Evolutionary conservation across 371 early-diverging fungal species (phyloP).

Genomic region (Mucor racemosus): DNA sequence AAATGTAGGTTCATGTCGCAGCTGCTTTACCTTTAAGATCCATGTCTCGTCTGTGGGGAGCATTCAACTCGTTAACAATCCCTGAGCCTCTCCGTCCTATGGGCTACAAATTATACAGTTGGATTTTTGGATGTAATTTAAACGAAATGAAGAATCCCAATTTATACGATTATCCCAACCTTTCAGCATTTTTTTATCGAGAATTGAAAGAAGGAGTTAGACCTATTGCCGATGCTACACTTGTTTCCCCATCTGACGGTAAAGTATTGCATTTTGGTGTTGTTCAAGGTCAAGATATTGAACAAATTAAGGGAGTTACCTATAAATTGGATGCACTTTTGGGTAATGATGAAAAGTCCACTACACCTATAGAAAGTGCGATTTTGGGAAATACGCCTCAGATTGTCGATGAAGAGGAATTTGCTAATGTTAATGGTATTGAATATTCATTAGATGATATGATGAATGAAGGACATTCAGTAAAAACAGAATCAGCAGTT

Average conservation of each 20-base stretch:
- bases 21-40: constrained; percentile 86
- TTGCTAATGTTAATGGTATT: constrained; percentile 91
- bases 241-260: constrained; percentile 93
- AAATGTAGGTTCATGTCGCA: constrained; percentile 76
- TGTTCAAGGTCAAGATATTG: constrained; percentile 76
- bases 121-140: constrained; percentile 89
- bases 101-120: constrained; percentile 78
- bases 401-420: constrained; percentile 70
- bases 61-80: constrained; percentile 81
- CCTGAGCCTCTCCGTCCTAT: constrained; percentile 80
- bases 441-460: constrained; percentile 87
- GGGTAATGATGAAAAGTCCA: constrained; percentile 62
- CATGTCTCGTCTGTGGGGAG: constrained; percentile 91
- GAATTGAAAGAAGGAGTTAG: constrained; percentile 79
- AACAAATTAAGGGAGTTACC: constrained; percentile 93
- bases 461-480: constrained; percentile 59
- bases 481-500: constrained; percentile 39
- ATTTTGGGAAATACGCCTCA: constrained; percentile 51
- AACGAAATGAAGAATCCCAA: constrained; percentile 91
- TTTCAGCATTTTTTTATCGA: constrained; percentile 92
- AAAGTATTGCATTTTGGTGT: constrained; percentile 87
- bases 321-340: constrained; percentile 89
- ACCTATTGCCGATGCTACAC: constrained; percentile 61
- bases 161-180: constrained; percentile 78
- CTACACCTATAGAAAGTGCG: constrained; percentile 44